Conservation (phyloP, 306 rosid species). For the Amphicarpaea edgeworthii region DNA sequence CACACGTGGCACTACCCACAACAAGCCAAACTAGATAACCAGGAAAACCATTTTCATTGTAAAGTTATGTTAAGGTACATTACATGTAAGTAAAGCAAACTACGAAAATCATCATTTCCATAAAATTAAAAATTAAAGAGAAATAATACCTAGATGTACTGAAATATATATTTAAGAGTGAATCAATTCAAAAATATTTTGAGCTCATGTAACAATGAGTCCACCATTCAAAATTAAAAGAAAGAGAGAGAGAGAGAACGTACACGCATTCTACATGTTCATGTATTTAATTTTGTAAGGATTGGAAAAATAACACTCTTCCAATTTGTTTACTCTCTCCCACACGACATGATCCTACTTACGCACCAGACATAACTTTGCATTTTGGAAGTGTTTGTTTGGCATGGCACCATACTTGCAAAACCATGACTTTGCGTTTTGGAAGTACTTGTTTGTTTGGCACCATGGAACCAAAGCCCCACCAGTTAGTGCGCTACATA, state of each 20-base stretch:
- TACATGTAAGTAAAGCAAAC: conserved; percentile 11
- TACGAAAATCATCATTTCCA: background rate
- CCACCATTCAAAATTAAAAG: too few relatives aligned
- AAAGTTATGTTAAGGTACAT: conserved; percentile 32
- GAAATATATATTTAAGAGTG: too few relatives aligned
- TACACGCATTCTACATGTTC: too few relatives aligned
- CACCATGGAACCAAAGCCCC: conserved; percentile 42
- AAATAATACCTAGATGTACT: too few relatives aligned
- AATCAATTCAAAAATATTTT: too few relatives aligned
- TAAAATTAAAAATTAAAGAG: background rate
- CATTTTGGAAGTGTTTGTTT: conserved; percentile 16
- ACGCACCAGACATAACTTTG: conserved; percentile 22
- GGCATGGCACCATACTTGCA: conserved; percentile 26
- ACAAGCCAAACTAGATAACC: conserved; percentile 35
- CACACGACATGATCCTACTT: conserved; percentile 31
- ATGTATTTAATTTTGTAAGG: background rate
- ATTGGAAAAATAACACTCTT: conserved; percentile 17
- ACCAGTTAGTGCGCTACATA: conserved; percentile 46
- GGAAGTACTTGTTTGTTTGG: conserved; percentile 32
- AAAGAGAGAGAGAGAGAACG: too few relatives aligned
- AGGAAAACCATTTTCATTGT: conserved; percentile 8
- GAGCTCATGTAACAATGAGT: too few relatives aligned
- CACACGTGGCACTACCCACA: conserved; percentile 33
- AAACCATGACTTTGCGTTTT: conserved; percentile 7
- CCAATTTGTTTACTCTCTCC: conserved; percentile 16